phyloP scores from a whole-genome alignment of 1,139 yeast genomes.

The Candida labiduridarum region DNA sequence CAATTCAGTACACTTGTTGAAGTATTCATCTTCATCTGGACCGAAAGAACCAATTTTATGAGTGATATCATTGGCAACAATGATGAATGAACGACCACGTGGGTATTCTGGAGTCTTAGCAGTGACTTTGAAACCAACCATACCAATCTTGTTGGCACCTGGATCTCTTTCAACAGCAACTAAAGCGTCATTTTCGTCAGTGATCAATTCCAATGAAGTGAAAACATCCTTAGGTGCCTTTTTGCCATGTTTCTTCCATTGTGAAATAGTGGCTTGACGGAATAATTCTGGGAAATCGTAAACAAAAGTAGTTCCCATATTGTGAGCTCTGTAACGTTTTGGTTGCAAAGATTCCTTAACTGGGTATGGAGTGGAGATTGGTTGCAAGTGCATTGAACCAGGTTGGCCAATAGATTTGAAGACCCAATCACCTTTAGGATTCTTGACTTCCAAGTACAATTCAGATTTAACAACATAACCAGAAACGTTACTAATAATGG shows the following conservation, averaged over 20 bases:
- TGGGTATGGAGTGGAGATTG: conserved; percentile 94
- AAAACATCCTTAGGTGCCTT: conserved; percentile 81
- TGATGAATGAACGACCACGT: conserved; percentile 87
- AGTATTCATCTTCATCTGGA: conserved; percentile 92
- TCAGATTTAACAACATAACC: conserved; percentile 97
- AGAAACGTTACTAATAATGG: conserved; percentile 91
- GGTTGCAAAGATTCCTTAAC: conserved; percentile 98
- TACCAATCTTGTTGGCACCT: conserved; percentile 93
- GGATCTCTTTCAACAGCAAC: conserved; percentile 94
- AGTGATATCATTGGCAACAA: conserved; percentile 96
- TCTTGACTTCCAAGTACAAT: conserved; percentile 90
- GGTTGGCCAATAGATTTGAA: conserved; percentile 93
- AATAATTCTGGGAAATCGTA: conserved; percentile 98
- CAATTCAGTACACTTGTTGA: conserved; percentile 87
- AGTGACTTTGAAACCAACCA: conserved; percentile 92
- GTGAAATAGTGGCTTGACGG: conserved; percentile 85
- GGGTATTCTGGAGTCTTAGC: conserved; percentile 98
- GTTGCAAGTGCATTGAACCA: conserved; percentile 96
- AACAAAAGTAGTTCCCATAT: conserved; percentile 97
- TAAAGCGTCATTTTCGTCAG: conserved; percentile 74
- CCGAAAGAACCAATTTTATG: conserved; percentile 98
- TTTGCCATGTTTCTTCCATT: conserved; percentile 74
- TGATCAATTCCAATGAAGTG: conserved; percentile 77
- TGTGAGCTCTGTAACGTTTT: conserved; percentile 96
- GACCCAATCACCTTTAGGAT: conserved; percentile 92